Evolutionary conservation across 148 eudicot genomes (phyloP).

Genomic region (Camellia sinensis): DNA sequence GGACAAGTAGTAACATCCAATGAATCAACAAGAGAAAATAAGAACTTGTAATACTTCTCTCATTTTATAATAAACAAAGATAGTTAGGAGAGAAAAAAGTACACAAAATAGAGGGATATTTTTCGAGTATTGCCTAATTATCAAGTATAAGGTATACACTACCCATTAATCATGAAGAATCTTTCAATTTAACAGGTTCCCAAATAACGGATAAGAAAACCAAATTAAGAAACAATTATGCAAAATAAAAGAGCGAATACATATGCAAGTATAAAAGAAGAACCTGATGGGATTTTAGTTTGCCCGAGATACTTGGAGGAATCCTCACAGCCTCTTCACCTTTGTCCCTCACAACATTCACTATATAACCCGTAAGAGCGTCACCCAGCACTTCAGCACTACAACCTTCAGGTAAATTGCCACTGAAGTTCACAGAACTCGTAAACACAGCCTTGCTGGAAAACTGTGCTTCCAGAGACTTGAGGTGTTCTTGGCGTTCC

Average conservation of each 20-base stretch:
- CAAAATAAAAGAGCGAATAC: neutral
- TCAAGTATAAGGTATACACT: neutral
- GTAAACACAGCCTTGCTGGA: constrained; percentile 52
- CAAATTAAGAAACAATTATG: neutral
- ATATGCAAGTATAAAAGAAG: constrained; percentile 7
- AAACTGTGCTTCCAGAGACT: constrained; percentile 72
- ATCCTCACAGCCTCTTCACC: constrained; percentile 93
- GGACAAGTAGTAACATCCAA: neutral
- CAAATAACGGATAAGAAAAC: neutral
- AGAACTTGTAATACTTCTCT: neutral
- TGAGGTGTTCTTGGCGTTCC: constrained; percentile 97
- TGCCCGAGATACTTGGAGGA: constrained; percentile 85
- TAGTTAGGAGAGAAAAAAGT: neutral
- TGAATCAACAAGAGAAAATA: neutral
- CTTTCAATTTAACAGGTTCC: neutral
- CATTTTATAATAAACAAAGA: neutral
- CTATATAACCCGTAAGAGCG: constrained; percentile 70
- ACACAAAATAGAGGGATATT: neutral
- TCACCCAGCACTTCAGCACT: constrained; percentile 78
- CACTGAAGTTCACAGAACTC: constrained; percentile 36
- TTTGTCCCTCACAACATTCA: constrained; percentile 87
- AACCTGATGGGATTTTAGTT: constrained; percentile 91
- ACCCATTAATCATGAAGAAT: neutral
- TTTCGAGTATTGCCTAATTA: neutral
- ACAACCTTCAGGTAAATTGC: constrained; percentile 59